Percentiles rank a stretch among this genome's conserved stretches.
phyloP scores from a whole-genome alignment of 2,329 filamentous ascomycete genomes.

The Aureobasidium sp. region DNA sequence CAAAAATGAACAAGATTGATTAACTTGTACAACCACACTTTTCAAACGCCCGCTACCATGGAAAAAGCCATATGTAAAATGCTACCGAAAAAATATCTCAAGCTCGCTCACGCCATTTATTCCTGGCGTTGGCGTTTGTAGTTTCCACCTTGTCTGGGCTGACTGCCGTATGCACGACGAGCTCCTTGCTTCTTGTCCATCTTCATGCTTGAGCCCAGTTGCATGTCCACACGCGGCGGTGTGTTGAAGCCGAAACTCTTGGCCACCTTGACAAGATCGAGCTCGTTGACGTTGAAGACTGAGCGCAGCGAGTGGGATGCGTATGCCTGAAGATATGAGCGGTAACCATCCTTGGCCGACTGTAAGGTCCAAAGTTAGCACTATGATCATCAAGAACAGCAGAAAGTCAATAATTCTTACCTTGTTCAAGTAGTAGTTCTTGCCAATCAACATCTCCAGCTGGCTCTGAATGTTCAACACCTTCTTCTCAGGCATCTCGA shows the following conservation, averaged over 20 bases:
- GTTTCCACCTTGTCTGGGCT: constrained; percentile 53
- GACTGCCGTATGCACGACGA: constrained; percentile 68
- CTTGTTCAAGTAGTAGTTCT: constrained; percentile 98
- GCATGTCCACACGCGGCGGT: constrained; percentile 73
- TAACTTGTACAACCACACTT: constrained; percentile 4
- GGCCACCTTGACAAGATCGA: constrained; percentile 76
- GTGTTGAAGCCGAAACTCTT: constrained; percentile 75
- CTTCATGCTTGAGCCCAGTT: constrained; percentile 67
- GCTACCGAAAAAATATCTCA: background rate
- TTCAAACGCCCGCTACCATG: constrained; percentile 14
- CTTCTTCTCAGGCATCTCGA: constrained; percentile 88
- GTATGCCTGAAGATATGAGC: constrained; percentile 91
- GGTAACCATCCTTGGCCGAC: constrained; percentile 67
- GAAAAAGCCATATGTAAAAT: background rate
- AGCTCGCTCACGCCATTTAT: background rate
- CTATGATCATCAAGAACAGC: background rate
- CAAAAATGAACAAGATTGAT: background rate
- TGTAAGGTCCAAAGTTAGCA: constrained; percentile 22
- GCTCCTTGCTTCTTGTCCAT: constrained; percentile 58
- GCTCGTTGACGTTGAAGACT: constrained; percentile 77
- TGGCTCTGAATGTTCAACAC: constrained; percentile 73
- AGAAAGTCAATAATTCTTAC: constrained; percentile 29
- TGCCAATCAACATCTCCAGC: constrained; percentile 84
- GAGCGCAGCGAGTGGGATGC: constrained; percentile 75
- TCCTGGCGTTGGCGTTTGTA: constrained; percentile 16